Evolutionary conservation across 495 filamentous ascomycete genomes (phyloP).

Genomic region (Cairneyella variabilis): DNA sequence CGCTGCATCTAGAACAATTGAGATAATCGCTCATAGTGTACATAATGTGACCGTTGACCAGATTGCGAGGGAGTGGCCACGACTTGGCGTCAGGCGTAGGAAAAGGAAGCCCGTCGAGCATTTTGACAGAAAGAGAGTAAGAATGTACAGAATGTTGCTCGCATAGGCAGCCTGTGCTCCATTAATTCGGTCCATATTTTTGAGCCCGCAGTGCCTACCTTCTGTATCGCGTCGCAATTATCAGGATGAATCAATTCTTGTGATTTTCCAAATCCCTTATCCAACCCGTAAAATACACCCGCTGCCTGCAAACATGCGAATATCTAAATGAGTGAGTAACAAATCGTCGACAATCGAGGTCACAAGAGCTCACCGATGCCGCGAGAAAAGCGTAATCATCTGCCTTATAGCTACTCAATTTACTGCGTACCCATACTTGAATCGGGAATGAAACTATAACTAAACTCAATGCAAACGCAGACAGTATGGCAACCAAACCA

Average conservation of each 20-base stretch:
- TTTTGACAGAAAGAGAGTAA: slow-evolving; percentile 7
- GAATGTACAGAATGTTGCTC: slow-evolving; percentile 5
- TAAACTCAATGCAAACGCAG: slow-evolving; percentile 8
- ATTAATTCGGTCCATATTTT: not conserved
- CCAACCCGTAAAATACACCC: slow-evolving; percentile 1
- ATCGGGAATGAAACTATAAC: slow-evolving; percentile 9
- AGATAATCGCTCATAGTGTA: not conserved
- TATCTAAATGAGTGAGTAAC: not conserved
- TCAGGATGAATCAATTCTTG: not conserved
- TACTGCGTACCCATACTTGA: slow-evolving; percentile 8
- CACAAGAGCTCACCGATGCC: not conserved
- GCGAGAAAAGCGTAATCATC: slow-evolving; percentile 6
- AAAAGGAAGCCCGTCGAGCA: slow-evolving; percentile 10
- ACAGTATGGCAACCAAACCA: slow-evolving; percentile 11
- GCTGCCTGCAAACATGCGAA: slow-evolving; percentile 6
- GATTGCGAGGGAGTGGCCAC: slow-evolving; percentile 4
- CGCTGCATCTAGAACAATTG: slow-evolving; percentile 2
- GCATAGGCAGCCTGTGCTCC: not conserved
- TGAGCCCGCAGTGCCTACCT: not conserved
- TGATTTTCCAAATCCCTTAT: slow-evolving; percentile 7
- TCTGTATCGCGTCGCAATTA: not conserved
- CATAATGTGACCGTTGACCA: slow-evolving; percentile 5
- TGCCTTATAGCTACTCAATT: not conserved
- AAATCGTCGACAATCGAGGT: not conserved
- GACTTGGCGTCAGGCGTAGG: slow-evolving; percentile 7